phyloP scores from a whole-genome alignment of 2,329 filamentous ascomycete genomes.

The Neofusicoccum laricinum region DNA sequence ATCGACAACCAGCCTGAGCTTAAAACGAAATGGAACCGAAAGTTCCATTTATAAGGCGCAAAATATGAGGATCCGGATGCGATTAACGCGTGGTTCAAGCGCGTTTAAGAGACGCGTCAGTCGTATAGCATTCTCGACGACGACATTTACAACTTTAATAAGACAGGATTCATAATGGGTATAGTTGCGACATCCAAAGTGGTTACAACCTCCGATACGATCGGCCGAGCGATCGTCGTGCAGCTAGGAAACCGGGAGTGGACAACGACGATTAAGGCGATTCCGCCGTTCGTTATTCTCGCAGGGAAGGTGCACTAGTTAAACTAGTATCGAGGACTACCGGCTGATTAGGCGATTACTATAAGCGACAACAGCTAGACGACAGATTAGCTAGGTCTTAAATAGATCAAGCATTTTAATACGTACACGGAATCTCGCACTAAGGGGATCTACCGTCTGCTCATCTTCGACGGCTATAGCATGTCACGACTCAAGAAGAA shows the following conservation, averaged over 20 bases:
- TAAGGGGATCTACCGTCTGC: slow-evolving; percentile 17
- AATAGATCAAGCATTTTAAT: slow-evolving; percentile 17
- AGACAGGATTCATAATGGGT: neutral
- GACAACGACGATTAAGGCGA: slow-evolving; percentile 19
- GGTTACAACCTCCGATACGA: no score
- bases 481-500: no score
- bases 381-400: slow-evolving; percentile 20
- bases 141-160: neutral
- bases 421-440: slow-evolving; percentile 17
- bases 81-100: slow-evolving; percentile 18
- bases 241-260: no score
- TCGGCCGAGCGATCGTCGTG: no score
- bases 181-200: no score
- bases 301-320: slow-evolving; percentile 21
- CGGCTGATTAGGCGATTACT: neutral
- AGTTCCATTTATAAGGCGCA: no score
- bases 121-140: neutral
- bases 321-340: slow-evolving; percentile 23
- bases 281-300: slow-evolving; percentile 26
- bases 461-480: slow-evolving; percentile 21
- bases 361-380: slow-evolving; percentile 20
- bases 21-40: slow-evolving; percentile 17
- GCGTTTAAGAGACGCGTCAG: slow-evolving; percentile 16
- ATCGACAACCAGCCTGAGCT: slow-evolving; percentile 18
- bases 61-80: slow-evolving; percentile 11